Evolutionary conservation across 257 asterid genomes (phyloP).

Genomic region (Fraxinus excelsior): DNA sequence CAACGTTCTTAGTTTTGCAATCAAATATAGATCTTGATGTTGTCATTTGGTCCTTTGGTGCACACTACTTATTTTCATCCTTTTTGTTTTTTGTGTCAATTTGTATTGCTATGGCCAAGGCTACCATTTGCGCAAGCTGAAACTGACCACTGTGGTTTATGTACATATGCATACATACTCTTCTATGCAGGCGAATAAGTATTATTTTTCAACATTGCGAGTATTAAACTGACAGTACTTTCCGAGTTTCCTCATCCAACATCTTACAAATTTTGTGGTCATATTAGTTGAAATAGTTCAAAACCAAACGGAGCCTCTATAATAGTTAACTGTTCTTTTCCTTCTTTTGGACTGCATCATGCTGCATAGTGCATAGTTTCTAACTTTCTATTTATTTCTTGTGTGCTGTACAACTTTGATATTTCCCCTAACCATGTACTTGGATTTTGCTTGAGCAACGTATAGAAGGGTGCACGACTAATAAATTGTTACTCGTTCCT

Average conservation of each 20-base stretch:
- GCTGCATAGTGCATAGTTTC: slow-evolving; percentile 5
- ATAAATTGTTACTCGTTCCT: slow-evolving; percentile 3
- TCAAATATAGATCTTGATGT: background rate
- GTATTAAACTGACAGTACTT: background rate
- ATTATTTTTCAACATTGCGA: background rate
- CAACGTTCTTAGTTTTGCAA: background rate
- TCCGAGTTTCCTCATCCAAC: background rate
- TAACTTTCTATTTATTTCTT: background rate
- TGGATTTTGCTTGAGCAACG: slow-evolving; percentile 14
- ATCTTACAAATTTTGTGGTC: background rate
- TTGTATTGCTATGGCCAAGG: background rate
- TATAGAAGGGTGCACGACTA: slow-evolving; percentile 14
- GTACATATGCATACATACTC: background rate
- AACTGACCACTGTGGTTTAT: background rate
- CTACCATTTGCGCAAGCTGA: background rate
- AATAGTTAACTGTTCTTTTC: background rate
- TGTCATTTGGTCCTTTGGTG: background rate
- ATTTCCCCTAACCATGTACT: slow-evolving; percentile 6
- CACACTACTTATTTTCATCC: background rate
- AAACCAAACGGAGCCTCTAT: background rate
- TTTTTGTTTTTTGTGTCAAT: background rate
- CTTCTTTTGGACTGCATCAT: background rate
- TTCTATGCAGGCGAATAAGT: background rate
- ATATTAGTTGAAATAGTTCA: background rate
- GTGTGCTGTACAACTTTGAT: background rate